Percentiles rank a stretch among this genome's conserved stretches.
phyloP scores from a whole-genome alignment of 768 basidiomycete species.

The Tubosaeta brunneosetosa region DNA sequence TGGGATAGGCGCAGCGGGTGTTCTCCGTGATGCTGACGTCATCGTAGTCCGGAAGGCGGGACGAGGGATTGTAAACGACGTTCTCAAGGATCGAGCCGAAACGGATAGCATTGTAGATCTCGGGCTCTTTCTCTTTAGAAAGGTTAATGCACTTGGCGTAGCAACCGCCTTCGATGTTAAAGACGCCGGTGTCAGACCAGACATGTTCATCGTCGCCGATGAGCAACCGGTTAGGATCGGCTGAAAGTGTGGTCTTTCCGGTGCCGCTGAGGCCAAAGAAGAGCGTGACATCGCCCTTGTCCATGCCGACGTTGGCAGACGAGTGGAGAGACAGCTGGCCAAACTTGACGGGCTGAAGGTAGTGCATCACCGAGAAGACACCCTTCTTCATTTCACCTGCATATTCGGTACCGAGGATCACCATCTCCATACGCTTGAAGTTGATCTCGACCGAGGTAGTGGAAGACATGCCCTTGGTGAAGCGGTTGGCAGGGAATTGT shows the following conservation, averaged over 20 bases:
- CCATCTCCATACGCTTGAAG: constrained; percentile 99
- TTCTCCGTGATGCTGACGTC: constrained; percentile 98
- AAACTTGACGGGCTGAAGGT: constrained; percentile 97
- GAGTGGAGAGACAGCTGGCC: constrained; percentile 97
- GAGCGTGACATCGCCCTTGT: constrained; percentile 88
- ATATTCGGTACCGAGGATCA: constrained; percentile 97
- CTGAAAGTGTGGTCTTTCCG: constrained; percentile 97
- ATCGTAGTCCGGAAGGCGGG: constrained; percentile 89
- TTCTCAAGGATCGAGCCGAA: constrained; percentile 98
- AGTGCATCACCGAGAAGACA: constrained; percentile 99
- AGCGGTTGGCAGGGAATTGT: constrained; percentile 99
- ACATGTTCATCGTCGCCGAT: constrained; percentile 99
- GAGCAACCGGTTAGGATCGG: constrained; percentile 88
- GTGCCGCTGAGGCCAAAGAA: constrained; percentile 99
- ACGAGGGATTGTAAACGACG: constrained; percentile 87
- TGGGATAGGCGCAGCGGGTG: constrained; percentile 98
- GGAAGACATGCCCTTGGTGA: constrained; percentile 99
- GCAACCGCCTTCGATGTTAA: constrained; percentile 99
- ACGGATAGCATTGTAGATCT: constrained; percentile 92
- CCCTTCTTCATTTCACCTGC: constrained; percentile 99
- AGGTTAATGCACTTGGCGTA: constrained; percentile 99
- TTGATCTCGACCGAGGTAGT: constrained; percentile 99
- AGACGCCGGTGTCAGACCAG: constrained; percentile 97
- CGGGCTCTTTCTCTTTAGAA: constrained; percentile 95
- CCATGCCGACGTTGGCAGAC: constrained; percentile 91